A percentile compares a stretch with the other conserved stretches of the same genome.
phyloP scores from a whole-genome alignment of 768 basidiomycete species.

The Baorangia bicolor region DNA sequence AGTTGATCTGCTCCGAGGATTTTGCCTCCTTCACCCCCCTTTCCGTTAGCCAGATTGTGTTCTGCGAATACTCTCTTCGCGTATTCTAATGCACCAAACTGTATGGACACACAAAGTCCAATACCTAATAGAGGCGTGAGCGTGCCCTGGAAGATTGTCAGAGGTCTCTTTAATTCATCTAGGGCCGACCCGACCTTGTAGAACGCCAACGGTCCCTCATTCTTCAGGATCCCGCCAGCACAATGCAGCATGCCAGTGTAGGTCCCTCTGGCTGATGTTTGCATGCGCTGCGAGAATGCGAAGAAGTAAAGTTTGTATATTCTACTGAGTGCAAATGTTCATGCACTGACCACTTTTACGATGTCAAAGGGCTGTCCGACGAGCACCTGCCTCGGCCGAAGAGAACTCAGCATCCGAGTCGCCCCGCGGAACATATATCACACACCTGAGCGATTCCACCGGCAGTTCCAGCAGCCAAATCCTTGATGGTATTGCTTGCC shows the following conservation, averaged over 20 bases:
- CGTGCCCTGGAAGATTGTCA: constrained; percentile 61
- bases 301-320: constrained; percentile 7
- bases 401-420: neutral
- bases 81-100: constrained; percentile 88
- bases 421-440: neutral
- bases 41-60: constrained; percentile 56
- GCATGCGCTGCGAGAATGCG: constrained; percentile 68
- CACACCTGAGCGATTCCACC: constrained; percentile 85
- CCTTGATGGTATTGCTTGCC: constrained; percentile 68
- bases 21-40: constrained; percentile 65
- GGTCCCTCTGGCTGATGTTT: constrained; percentile 88
- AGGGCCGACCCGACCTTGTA: constrained; percentile 67
- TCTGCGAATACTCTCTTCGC: constrained; percentile 76
- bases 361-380: constrained; percentile 97
- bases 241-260: constrained; percentile 87
- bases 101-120: constrained; percentile 93
- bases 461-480: constrained; percentile 86
- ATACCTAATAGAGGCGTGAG: constrained; percentile 89
- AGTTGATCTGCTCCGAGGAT: constrained; percentile 63
- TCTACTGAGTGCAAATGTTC: neutral
- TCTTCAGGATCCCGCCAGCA: constrained; percentile 84
- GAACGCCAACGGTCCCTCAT: constrained; percentile 91
- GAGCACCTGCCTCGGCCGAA: constrained; percentile 54
- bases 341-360: constrained; percentile 83
- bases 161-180: neutral